phyloP scores from a whole-genome alignment of 768 basidiomycete genomes.

The Agrocybe pediades region DNA sequence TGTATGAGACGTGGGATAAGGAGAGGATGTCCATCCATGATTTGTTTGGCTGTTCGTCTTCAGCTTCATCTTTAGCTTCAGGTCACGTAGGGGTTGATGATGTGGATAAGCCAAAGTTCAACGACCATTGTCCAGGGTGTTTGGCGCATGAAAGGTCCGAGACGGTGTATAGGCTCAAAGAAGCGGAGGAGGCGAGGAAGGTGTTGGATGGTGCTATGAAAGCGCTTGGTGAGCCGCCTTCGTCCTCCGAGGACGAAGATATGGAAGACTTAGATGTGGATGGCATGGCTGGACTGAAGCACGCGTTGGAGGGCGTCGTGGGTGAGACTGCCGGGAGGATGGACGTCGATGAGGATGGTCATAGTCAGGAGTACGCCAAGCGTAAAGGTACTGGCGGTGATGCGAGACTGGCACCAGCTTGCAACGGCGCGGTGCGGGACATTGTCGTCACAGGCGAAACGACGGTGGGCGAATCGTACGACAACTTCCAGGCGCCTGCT shows the following conservation, averaged over 20 bases:
- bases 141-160: not conserved
- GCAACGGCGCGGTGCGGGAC: constrained; percentile 55
- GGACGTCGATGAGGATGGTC: constrained; percentile 12
- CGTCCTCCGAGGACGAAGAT: constrained; percentile 26
- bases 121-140: constrained; percentile 1
- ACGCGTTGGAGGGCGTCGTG: not conserved
- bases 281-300: not conserved
- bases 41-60: not conserved
- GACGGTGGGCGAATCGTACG: not conserved
- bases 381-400: not conserved
- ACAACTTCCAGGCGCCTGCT: constrained; percentile 41
- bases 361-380: not conserved
- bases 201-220: constrained; percentile 17
- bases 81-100: not conserved
- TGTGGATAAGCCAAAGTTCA: not conserved
- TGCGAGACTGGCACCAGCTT: constrained; percentile 21
- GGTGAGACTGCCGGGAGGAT: not conserved
- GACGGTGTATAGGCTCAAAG: constrained; percentile 9
- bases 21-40: constrained; percentile 44
- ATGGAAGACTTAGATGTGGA: constrained; percentile 26
- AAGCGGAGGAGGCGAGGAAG: constrained; percentile 10
- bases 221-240: constrained; percentile 7
- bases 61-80: not conserved
- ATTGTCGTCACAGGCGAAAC: constrained; percentile 36
- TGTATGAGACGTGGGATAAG: constrained; percentile 44